These are phyloP conservation scores for Santalum album DNA, from an alignment of 164 flowering plant genomes.

Conservation along the genomic window DNA sequence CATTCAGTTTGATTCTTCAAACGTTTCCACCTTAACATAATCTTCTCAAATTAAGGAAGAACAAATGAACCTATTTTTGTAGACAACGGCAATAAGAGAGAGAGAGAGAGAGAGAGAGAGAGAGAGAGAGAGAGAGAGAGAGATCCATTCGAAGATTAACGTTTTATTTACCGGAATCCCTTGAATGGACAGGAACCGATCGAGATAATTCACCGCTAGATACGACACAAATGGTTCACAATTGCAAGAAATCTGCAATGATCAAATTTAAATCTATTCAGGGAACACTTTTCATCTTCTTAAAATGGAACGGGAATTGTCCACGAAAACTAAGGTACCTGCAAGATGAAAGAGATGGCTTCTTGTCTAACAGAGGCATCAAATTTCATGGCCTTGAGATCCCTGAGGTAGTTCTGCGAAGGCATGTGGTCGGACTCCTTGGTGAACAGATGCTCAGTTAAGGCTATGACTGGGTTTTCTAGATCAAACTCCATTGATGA, in stretches of 20 bases:
- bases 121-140: too few species aligned
- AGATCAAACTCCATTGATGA: slow-evolving; percentile 47
- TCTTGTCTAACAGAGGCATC: slow-evolving; percentile 25
- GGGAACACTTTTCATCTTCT: too few species aligned
- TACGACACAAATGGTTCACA: slow-evolving; percentile 39
- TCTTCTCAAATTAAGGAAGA: too few species aligned
- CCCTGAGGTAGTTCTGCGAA: slow-evolving; percentile 8
- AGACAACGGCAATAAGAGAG: too few species aligned
- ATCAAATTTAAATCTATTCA: too few species aligned
- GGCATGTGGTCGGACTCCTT: slow-evolving; percentile 61
- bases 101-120: too few species aligned
- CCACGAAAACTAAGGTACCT: too few species aligned
- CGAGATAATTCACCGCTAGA: slow-evolving; percentile 63
- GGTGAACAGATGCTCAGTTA: slow-evolving; percentile 30
- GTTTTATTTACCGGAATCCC: slow-evolving; percentile 32
- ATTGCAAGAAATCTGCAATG: slow-evolving; percentile 20
- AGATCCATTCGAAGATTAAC: too few species aligned
- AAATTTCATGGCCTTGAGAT: slow-evolving; percentile 13
- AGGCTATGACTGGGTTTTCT: slow-evolving; percentile 41
- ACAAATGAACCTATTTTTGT: too few species aligned
- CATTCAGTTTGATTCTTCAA: background rate
- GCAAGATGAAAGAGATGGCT: slow-evolving; percentile 29
- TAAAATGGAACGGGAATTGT: background rate
- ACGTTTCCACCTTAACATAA: too few species aligned
- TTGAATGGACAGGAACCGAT: slow-evolving; percentile 51